Evolutionary conservation across 192 early-diverging fungal genomes (phyloP).

Genomic region (Cetraspora pellucida): DNA sequence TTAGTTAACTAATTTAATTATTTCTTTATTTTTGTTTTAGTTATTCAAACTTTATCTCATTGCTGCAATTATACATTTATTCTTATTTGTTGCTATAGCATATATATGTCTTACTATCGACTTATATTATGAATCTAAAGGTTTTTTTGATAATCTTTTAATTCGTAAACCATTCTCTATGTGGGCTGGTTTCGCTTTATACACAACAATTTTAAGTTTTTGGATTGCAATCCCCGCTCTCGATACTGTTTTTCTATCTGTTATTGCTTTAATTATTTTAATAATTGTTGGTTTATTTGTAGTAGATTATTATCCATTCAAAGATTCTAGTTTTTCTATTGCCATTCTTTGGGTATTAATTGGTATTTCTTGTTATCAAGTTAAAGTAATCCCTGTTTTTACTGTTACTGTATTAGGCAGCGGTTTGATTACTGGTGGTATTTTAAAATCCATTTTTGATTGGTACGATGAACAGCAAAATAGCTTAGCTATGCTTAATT

Average conservation of each 20-base stretch:
- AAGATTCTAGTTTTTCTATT: not conserved
- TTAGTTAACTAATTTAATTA: too few relatives aligned
- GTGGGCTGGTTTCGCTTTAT: not conserved
- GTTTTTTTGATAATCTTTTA: not conserved
- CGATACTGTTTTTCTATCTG: not conserved
- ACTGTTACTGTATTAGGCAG: not conserved
- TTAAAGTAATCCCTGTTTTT: not conserved
- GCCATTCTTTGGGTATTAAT: not conserved
- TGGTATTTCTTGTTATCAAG: not conserved
- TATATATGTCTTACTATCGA: too few relatives aligned
- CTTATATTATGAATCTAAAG: too few relatives aligned
- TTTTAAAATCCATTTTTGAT: not conserved
- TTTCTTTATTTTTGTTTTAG: not conserved
- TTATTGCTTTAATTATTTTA: not conserved
- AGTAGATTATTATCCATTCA: not conserved
- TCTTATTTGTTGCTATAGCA: too few relatives aligned
- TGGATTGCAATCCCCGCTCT: slow-evolving; percentile 1
- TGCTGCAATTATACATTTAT: too few relatives aligned
- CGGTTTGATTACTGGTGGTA: not conserved
- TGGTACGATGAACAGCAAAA: not conserved
- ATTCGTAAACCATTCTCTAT: not conserved
- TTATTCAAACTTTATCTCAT: not conserved
- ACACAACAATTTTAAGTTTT: not conserved
- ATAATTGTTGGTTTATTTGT: not conserved
- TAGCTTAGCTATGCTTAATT: too few relatives aligned